A percentile compares a stretch with the other conserved stretches of the same genome.
Evolutionary conservation across 306 rosid species (phyloP).

Genomic region (barrel medic (Medicago truncatula)): DNA sequence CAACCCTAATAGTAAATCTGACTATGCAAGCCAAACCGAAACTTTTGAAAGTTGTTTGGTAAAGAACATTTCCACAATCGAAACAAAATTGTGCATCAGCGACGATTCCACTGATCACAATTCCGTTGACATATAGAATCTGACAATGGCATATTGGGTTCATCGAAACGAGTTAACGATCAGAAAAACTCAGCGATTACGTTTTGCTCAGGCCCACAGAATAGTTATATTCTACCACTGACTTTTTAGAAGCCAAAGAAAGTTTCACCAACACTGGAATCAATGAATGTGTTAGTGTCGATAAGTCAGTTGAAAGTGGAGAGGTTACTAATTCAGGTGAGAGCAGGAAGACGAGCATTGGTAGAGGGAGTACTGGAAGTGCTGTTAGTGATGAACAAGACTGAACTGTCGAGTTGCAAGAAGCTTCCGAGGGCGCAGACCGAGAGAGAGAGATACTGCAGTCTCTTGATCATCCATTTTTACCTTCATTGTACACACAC

Average conservation of each 20-base stretch:
- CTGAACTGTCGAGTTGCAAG: slow-evolving; percentile 75
- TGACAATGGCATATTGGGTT: slow-evolving; percentile 37
- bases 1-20: too few species aligned
- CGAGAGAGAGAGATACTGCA: slow-evolving; percentile 92
- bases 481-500: slow-evolving; percentile 86
- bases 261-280: slow-evolving; percentile 79
- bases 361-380: slow-evolving; percentile 88
- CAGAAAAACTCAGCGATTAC: slow-evolving; percentile 50
- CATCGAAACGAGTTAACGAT: slow-evolving; percentile 47
- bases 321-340: slow-evolving; percentile 67
- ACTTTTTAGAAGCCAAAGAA: slow-evolving; percentile 80
- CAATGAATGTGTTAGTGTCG: slow-evolving; percentile 75
- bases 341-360: slow-evolving; percentile 86
- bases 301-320: slow-evolving; percentile 68
- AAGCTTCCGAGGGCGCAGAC: slow-evolving; percentile 91
- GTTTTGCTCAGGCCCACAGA: slow-evolving; percentile 40
- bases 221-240: slow-evolving; percentile 43
- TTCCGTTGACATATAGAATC: slow-evolving; percentile 53
- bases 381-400: slow-evolving; percentile 93
- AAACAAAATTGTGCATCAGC: slow-evolving; percentile 46
- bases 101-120: slow-evolving; percentile 49
- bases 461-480: slow-evolving; percentile 94
- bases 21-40: slow-evolving; percentile 37
- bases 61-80: slow-evolving; percentile 50
- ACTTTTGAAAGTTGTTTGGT: slow-evolving; percentile 51